Evolutionary conservation across 495 filamentous ascomycete species (phyloP), one percentile per base, ranked within the genome.

Genomic region (Aspergillus funiculosus): DNA sequence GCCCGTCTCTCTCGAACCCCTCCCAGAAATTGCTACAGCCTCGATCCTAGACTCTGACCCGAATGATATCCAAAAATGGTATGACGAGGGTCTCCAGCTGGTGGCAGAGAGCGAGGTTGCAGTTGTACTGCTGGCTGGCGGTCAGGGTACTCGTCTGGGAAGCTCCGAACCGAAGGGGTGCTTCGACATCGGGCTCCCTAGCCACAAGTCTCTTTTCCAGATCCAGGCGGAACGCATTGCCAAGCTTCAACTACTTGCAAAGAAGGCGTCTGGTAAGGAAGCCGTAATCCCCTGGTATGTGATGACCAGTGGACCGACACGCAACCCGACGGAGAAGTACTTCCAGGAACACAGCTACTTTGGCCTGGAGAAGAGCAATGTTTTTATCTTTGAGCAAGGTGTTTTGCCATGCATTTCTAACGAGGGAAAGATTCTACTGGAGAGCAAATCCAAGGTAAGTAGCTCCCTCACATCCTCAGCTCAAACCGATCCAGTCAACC

Each of bases 241-340:
- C 46, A 90, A 86, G 72, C 67, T 95, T n/a, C 87, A 97, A 66
- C 60, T 79, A 43, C 68, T 97, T 43, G 89, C 89, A n/a, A 70
- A 77, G 42, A 82, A 86, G 72, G 73, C 78, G 48, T 75, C 81
- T 38, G 77, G 77, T 13, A 63, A 71, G 52, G 74, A 77, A 46
- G 83, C 86, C 22, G 77, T 83, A 6, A 82, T 99, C 22, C 94
- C 92, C 5, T 99, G 92, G 92, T 99, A 97, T 70, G 85, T 99
- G 59, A 99, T 99, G 92, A 99, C 92, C 49, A 94, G 88, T 55
- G 92, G 92, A 7, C 94, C 92, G n/a, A 99, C 92, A 9, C 78
- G 90, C 53, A 79, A 80, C 42, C 86, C 89, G 7, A 99, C 92
- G 6, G 87, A 95, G 75, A 76, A 83, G 43, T 99, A 89, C 73